These are phyloP conservation scores for Coelastrella sp. DNA, from an alignment of 139 green algal species.

Conservation along the genomic window DNA sequence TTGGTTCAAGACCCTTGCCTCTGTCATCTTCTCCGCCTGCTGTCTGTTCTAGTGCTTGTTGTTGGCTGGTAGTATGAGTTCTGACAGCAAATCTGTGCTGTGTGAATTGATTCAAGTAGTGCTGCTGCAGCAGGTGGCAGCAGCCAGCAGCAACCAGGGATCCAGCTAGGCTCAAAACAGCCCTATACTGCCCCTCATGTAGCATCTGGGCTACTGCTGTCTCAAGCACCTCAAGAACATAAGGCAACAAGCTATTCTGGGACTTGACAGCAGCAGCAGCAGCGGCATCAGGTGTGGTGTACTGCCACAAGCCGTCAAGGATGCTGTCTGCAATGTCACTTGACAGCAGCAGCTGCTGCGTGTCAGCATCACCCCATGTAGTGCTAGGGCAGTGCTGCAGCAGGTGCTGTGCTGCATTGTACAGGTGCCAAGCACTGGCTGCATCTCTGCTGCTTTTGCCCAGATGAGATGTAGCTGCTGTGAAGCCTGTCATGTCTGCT, in stretches of 20 bases:
- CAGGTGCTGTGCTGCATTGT: not conserved
- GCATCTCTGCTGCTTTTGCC: not conserved
- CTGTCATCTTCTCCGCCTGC: too few relatives aligned
- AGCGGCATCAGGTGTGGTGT: not conserved
- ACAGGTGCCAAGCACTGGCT: not conserved
- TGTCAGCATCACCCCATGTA: not conserved
- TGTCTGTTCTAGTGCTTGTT: too few relatives aligned
- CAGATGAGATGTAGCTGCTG: too few relatives aligned
- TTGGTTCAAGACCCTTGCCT: too few relatives aligned
- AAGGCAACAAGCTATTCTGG: not conserved
- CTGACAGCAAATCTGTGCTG: not conserved
- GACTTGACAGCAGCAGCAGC: not conserved
- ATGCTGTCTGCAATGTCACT: too few relatives aligned
- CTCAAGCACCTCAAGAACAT: not conserved
- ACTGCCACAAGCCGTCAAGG: too few relatives aligned
- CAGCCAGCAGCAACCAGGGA: not conserved
- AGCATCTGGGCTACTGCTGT: not conserved
- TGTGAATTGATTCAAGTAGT: not conserved
- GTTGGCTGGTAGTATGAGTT: too few relatives aligned
- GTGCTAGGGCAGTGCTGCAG: not conserved
- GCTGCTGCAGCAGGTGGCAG: conserved; percentile 1
- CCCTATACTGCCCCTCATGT: not conserved
- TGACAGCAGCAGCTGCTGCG: conserved; percentile 10
- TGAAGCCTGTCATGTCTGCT: too few relatives aligned
- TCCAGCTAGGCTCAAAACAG: not conserved